Conservation (phyloP, 768 basidiomycete species). For the Auricularia heimuer region DNA sequence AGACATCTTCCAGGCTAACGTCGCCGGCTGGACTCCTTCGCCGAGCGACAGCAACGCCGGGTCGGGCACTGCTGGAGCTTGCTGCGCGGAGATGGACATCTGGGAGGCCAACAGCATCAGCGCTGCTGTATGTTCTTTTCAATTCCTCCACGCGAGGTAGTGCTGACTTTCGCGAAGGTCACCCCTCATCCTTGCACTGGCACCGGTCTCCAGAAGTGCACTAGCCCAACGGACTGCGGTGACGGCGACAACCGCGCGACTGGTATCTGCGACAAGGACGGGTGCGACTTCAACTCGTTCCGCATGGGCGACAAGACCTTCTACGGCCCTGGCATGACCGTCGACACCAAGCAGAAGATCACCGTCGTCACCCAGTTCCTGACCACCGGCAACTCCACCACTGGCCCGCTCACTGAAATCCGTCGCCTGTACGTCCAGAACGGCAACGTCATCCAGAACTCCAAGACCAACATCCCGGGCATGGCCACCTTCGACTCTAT, state of each 20-base stretch:
- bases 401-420: conserved; percentile 42
- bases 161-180: background rate
- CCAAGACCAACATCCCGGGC: conserved; percentile 35
- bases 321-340: conserved; percentile 19
- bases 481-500: conserved; percentile 34
- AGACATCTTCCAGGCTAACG: conserved; percentile 32
- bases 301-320: conserved; percentile 34
- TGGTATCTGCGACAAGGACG: conserved; percentile 41
- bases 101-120: conserved; percentile 48
- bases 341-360: conserved; percentile 13
- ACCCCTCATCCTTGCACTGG: conserved; percentile 43
- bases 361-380: conserved; percentile 42
- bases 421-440: conserved; percentile 47
- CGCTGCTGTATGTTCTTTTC: conserved; percentile 19
- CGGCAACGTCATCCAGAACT: conserved; percentile 42
- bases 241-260: conserved; percentile 28
- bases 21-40: conserved; percentile 30
- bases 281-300: conserved; percentile 56
- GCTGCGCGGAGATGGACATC: conserved; percentile 52
- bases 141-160: background rate
- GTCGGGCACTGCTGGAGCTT: conserved; percentile 35
- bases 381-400: conserved; percentile 33
- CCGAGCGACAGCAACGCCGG: conserved; percentile 36
- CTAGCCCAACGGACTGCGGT: conserved; percentile 29
- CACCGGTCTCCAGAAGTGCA: conserved; percentile 33